Base-by-base conservation (phyloP, 2,329 filamentous ascomycete genomes). In the Neospermospora avenae region DNA sequence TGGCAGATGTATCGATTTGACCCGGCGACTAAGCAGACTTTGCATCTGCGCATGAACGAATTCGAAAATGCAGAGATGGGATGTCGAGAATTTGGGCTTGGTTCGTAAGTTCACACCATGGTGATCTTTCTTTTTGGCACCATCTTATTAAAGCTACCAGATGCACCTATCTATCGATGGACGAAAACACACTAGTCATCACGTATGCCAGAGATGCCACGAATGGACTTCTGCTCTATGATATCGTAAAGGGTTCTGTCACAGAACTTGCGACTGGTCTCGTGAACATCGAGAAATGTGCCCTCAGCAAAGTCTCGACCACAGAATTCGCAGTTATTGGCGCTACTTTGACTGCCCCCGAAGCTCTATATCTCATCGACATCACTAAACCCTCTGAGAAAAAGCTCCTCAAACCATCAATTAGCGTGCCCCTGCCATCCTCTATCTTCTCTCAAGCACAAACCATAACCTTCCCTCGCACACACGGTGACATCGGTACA, bases 1-100 rank as follows among this genome's bases (percentile, higher is more conserved):
- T 78, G 79, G 59, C 79, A 81, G 59, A 69, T 84, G 7, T 81
- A 78, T 61, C 72, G 73, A 34, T 57, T 76, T n/a, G 60, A 62
- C 3, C 69, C 73, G 0, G 70, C 68, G 1, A 61, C 67, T 5
- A 58, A 70, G 4, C 57, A 68, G 7, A 65, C 73, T 0, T 56
- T 64, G 10, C 69, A 71, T 16, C 63, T 81, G 8, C 60, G 62
- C 2, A 58, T 80, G 3, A 60, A 73, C 1, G 76, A 74, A 0
- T 70, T 81, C 13, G 75, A 79, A 18, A 68, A 76, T 1, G 75
- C 73, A 0, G 77, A 79, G 35, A 68, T 79, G 49, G 76, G 74
- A 4, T 73, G 44, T 11, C 56, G 55, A 16, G 63, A 65, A 20
- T 45, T 63, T 18, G 39, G 35, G 7, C 49, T 67, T 42, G 66